Base-by-base conservation (phyloP, 345 rosid species). In the Pugionium cornutum region DNA sequence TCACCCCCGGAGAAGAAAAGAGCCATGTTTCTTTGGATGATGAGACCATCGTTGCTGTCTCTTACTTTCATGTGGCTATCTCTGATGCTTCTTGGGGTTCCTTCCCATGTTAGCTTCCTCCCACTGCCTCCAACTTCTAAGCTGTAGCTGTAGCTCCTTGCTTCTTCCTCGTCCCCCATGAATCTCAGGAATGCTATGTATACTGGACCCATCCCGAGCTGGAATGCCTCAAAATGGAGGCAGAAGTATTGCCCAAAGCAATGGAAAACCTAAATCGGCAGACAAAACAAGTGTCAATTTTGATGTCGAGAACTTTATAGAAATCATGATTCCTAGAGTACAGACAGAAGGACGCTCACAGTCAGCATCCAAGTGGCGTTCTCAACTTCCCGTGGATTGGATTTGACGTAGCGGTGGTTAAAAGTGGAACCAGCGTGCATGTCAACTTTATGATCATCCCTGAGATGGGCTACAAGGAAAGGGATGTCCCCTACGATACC, bases 171-270 rank as follows among this genome's bases (percentile, higher is more conserved):
- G 7, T 89, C 97, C 18, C 98, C 98, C 98, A 92, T 92, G 76
- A 92, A 92, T 40, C 98, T 88, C 58, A 92, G 85, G 79, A 92
- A 89, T n/a, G 98, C 98, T 97, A 92, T 92, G 79, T 87, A 92
- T 6, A 92, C 98, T 0, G 98, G 96, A 52, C 95, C 94, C 89
- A 86, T 82, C 43, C 97, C 97, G 0, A 92, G 97, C 82, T 92
- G 98, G 79, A 89, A 92, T 51, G 98, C 98, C n/a, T 40, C 44
- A 40, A 40, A 40, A 40, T 40, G 44, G n/a, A 40, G 44, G 44
- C 44, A 40, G 44, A 92, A 92, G 77, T 92, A 92, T 42, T 87
- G 96, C 60, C 98, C 98, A 71, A 87, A 92, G 76, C 97, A 92
- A 76, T 89, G 89, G 62, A 92, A 92, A 35, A 92, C 98, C 98